These are phyloP conservation scores for Lepidium sativum DNA, from an alignment of 345 rosid species.

Conservation along the genomic window DNA sequence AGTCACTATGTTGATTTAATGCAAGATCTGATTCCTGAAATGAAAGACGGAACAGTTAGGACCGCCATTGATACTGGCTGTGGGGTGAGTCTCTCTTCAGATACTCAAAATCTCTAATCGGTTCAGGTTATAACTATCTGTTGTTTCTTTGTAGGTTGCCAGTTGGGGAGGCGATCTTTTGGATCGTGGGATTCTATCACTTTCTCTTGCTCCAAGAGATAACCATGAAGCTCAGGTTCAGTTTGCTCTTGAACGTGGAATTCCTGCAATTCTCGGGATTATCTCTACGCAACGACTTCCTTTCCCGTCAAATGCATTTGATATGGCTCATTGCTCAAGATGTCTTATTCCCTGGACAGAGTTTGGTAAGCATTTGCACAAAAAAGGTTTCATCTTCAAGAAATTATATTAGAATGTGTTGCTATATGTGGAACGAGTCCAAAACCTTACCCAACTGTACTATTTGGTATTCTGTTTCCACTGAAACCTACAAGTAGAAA, in stretches of 20 bases:
- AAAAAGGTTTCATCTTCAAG: background rate
- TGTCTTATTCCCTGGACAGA: conserved; percentile 99
- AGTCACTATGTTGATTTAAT: conserved; percentile 83
- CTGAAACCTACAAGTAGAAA: background rate
- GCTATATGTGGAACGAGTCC: too few relatives aligned
- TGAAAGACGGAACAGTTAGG: conserved; percentile 83
- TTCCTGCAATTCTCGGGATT: conserved; percentile 95
- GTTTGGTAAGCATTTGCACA: conserved; percentile 49
- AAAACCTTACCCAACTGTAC: too few relatives aligned
- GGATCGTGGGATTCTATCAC: conserved; percentile 79
- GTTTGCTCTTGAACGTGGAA: conserved; percentile 95
- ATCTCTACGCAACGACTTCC: conserved; percentile 96
- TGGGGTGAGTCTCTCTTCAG: conserved; percentile 52
- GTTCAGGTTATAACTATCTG: background rate
- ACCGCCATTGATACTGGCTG: conserved; percentile 98
- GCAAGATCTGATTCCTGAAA: conserved; percentile 87
- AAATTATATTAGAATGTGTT: background rate
- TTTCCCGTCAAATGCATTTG: conserved; percentile 88
- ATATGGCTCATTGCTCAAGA: conserved; percentile 99
- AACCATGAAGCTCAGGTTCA: conserved; percentile 99
- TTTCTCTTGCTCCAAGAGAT: conserved; percentile 98
- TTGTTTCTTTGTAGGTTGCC: conserved; percentile 55
- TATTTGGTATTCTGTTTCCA: background rate
- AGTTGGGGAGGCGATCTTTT: conserved; percentile 99
- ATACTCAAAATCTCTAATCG: background rate